Conservation (phyloP, 2,329 filamentous ascomycete species). For the Exophiala calicioides region DNA sequence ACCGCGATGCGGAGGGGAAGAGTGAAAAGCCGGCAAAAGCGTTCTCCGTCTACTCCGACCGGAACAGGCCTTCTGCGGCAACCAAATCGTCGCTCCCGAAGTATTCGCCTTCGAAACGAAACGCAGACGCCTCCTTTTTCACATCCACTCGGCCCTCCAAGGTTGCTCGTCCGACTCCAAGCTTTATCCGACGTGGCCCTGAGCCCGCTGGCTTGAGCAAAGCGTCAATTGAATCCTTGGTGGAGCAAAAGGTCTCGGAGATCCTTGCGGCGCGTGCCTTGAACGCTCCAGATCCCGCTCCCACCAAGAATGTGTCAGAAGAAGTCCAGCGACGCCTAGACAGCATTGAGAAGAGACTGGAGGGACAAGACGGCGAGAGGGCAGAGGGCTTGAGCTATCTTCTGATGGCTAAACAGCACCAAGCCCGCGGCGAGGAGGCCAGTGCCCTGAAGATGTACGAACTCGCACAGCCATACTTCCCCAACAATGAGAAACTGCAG, state of each 20-base stretch:
- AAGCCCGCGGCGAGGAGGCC: conserved; percentile 75
- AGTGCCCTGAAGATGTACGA: conserved; percentile 85
- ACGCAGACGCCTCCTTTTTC: conserved; percentile 35
- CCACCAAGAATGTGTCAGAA: conserved; percentile 63
- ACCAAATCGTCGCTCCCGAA: conserved; percentile 39
- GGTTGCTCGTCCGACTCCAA: conserved; percentile 33
- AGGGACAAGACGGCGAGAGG: conserved; percentile 71
- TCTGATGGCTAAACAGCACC: conserved; percentile 89
- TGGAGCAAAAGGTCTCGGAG: conserved; percentile 88
- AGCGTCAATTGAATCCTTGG: conserved; percentile 82
- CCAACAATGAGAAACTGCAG: conserved; percentile 74
- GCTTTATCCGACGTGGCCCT: conserved; percentile 27
- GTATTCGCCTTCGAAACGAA: conserved; percentile 42
- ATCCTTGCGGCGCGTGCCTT: conserved; percentile 67
- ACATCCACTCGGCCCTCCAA: conserved; percentile 51
- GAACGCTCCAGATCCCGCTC: conserved; percentile 34
- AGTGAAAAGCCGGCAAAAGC: conserved; percentile 74
- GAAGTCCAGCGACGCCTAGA: conserved; percentile 80
- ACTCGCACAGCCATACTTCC: conserved; percentile 80
- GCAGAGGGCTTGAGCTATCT: conserved; percentile 82
- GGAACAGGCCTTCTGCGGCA: conserved; percentile 49
- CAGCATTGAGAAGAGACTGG: conserved; percentile 81
- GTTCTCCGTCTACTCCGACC: conserved; percentile 85
- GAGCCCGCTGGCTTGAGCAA: conserved; percentile 46
- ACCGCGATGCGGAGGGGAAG: conserved; percentile 53